Base-by-base conservation (phyloP, 2,329 filamentous ascomycete species). In the Fusarium sororula region DNA sequence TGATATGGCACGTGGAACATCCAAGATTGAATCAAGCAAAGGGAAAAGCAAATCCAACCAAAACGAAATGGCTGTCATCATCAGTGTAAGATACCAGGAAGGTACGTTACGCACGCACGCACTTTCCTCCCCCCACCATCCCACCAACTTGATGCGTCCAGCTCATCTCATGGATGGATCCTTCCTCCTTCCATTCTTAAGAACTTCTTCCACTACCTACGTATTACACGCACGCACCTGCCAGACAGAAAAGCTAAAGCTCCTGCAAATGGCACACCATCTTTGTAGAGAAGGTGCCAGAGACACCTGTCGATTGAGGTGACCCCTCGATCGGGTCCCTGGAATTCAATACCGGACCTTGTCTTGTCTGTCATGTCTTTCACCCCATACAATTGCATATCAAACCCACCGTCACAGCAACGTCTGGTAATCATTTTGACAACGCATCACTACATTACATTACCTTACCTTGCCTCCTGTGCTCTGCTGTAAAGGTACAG, bases 381-480 rank as follows among this genome's bases (percentile, higher is more conserved):
- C 39, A 51, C 63, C 67, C 68, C 55, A 64, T 61, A 38, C 63
- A 57, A 64, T 76, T 71, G 63, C 60, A 69, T 67, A 48, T 73
- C 70, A 66, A 71, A 77, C 74, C 73, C 72, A 70, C 68, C 65
- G 64, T 80, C 78, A 79, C 77, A 45, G 54, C 70, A 78, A 81
- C 66, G 68, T 81, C 72, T 82, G 79, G 81, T 73, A 70, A 70
- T 79, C 74, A 77, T 79, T 78, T 82, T 87, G 86, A 87, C 86
- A 87, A 87, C 86, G 83, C 85, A 87, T 87, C 85, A 85, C 80
- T 82, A 79, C 80, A 78, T 79, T 75, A 70, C 45, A 85, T 80
- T 82, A 78, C 80, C 75, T 79, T 75, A 70, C 42, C n/a, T 79
- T 75, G 68, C 70, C 24, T 55, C 51, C 51, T 70, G 66, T 70